Conservation (phyloP, 116 monocot genomes). For the Dioscorea cayenensis region DNA sequence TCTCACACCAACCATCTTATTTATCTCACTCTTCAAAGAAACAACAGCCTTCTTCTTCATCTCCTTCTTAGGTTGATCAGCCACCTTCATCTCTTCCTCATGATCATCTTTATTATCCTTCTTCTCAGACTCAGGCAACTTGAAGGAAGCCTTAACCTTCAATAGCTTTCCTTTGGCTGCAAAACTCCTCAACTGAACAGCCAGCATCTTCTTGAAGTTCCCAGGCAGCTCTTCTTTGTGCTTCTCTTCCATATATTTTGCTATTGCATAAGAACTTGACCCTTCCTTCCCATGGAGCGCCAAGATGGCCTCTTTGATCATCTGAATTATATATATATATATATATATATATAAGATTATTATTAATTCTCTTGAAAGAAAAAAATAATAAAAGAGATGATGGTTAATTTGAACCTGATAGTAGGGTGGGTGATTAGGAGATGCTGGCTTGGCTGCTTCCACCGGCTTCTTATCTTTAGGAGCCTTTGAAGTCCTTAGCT, state of each 20-base stretch:
- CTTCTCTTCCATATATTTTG: conserved; percentile 64
- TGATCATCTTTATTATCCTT: conserved; percentile 1
- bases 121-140: conserved; percentile 43
- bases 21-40: not conserved
- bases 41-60: not conserved
- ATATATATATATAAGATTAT: not conserved
- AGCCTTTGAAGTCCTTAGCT: conserved; percentile 13
- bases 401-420: conserved; percentile 26
- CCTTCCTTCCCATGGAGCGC: conserved; percentile 50
- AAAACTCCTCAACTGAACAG: conserved; percentile 45
- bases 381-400: not conserved
- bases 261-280: conserved; percentile 69
- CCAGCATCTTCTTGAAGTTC: conserved; percentile 56
- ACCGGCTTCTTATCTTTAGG: conserved; percentile 11
- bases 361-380: not conserved
- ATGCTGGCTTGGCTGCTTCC: conserved; percentile 11
- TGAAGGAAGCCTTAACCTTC: conserved; percentile 70
- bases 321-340: conserved; percentile 19
- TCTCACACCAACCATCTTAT: conserved; percentile 12
- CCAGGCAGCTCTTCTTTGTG: conserved; percentile 43
- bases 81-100: conserved; percentile 8
- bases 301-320: conserved; percentile 67
- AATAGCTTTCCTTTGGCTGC: conserved; percentile 60
- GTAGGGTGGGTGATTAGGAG: conserved; percentile 43
- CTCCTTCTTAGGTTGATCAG: not conserved